These are phyloP conservation scores for Neonectria sp. DNA, from an alignment of 2,329 filamentous ascomycete genomes.

Conservation along the genomic window DNA sequence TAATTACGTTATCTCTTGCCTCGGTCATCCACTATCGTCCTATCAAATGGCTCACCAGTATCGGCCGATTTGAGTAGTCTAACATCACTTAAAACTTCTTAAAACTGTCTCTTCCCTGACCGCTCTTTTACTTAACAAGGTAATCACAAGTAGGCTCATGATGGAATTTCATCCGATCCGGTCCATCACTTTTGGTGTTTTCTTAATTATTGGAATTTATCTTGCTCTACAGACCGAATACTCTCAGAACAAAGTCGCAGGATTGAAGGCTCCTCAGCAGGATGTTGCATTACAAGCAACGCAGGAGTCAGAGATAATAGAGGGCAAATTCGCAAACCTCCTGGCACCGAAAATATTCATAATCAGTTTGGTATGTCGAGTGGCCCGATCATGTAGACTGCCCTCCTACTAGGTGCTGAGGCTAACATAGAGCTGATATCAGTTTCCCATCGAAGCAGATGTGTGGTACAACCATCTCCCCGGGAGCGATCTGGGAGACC, in stretches of 20 bases:
- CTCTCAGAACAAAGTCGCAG: not conserved
- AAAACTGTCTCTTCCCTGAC: not conserved
- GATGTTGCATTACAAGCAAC: not conserved
- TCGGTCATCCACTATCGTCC: not conserved
- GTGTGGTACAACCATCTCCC: conserved; percentile 28
- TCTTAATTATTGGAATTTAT: conserved; percentile 2
- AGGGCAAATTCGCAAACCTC: not conserved
- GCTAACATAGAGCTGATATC: not conserved
- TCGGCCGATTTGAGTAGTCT: not conserved
- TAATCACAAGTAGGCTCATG: not conserved
- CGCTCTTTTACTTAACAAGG: not conserved
- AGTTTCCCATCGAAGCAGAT: conserved; percentile 27
- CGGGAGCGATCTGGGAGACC: conserved; percentile 25
- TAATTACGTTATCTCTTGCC: conserved; percentile 1
- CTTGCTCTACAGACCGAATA: not conserved
- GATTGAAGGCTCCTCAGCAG: not conserved
- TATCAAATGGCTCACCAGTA: conserved; percentile 5
- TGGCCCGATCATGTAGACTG: not conserved
- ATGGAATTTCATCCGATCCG: not conserved
- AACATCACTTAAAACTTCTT: not conserved
- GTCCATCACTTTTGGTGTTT: not conserved
- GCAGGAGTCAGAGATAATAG: not conserved
- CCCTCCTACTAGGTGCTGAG: not conserved
- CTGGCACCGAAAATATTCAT: conserved; percentile 26
- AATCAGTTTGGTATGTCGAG: conserved; percentile 20